Percentiles rank a stretch among this genome's conserved stretches.
These are phyloP conservation scores for Verticillium longisporum DNA, from an alignment of 2,329 filamentous ascomycete genomes.

Conservation along the genomic window DNA sequence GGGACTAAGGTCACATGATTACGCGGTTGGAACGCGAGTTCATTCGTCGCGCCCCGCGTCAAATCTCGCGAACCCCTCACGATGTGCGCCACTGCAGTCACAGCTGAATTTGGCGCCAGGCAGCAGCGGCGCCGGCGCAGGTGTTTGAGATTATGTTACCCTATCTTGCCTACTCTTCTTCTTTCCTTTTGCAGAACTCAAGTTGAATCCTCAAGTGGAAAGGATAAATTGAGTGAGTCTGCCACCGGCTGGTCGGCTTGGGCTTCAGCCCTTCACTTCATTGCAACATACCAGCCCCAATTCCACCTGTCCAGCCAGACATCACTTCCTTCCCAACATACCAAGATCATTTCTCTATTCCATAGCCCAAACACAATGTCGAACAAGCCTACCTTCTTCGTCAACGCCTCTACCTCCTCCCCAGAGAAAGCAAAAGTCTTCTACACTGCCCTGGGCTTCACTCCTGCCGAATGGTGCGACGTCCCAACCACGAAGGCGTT, in stretches of 20 bases:
- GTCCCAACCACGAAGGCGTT: conserved; percentile 10
- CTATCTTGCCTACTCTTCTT: neutral
- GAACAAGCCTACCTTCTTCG: conserved; percentile 5
- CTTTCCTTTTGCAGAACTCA: neutral
- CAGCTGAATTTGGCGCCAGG: neutral
- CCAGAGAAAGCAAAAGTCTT: conserved; percentile 4
- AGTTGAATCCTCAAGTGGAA: neutral
- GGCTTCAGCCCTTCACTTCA: too few species aligned
- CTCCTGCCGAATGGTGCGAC: conserved; percentile 6
- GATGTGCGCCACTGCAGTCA: neutral
- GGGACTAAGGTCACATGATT: neutral
- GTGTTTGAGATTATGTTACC: neutral
- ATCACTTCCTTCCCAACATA: neutral
- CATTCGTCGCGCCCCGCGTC: neutral
- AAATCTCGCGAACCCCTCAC: neutral
- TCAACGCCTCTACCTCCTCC: conserved; percentile 4
- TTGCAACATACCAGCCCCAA: too few species aligned
- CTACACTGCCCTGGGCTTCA: conserved; percentile 11
- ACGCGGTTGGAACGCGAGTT: neutral
- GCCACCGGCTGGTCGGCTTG: too few species aligned
- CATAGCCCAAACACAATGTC: neutral
- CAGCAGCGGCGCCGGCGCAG: neutral
- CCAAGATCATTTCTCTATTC: too few species aligned
- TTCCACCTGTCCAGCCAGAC: too few species aligned
- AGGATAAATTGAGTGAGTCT: neutral